A percentile compares a stretch with the other conserved stretches of the same genome.
These are phyloP conservation scores for Aegilops longissima DNA, from an alignment of 176 grass and related monocot species.

Conservation along the genomic window DNA sequence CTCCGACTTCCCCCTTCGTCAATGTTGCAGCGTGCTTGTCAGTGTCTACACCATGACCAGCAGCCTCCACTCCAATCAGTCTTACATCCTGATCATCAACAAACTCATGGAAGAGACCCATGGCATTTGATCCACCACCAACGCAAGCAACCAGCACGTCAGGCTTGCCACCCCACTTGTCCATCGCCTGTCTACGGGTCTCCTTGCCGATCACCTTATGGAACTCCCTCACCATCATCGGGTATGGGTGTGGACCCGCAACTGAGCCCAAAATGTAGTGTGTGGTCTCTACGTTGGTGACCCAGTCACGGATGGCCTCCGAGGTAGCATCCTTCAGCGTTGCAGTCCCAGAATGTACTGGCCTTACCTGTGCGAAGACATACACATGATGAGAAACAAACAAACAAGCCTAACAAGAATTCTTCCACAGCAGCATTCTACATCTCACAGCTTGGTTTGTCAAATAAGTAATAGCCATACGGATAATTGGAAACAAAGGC, in stretches of 20 bases:
- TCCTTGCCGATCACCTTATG: slow-evolving; percentile 91
- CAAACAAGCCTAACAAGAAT: background rate
- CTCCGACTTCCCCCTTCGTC: slow-evolving; percentile 90
- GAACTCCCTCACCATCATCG: slow-evolving; percentile 98
- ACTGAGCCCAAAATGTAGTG: slow-evolving; percentile 96
- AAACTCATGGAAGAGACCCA: slow-evolving; percentile 97
- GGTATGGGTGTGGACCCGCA: slow-evolving; percentile 91
- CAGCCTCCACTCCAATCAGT: slow-evolving; percentile 90
- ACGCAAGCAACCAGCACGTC: slow-evolving; percentile 94
- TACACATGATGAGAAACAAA: background rate
- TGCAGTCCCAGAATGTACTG: slow-evolving; percentile 87
- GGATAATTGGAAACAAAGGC: background rate
- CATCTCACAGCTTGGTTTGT: background rate
- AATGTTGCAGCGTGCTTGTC: slow-evolving; percentile 91
- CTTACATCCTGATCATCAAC: slow-evolving; percentile 84
- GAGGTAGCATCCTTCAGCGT: slow-evolving; percentile 98
- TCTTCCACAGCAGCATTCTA: background rate
- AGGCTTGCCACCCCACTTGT: slow-evolving; percentile 91
- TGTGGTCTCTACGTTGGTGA: slow-evolving; percentile 86
- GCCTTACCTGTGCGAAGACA: slow-evolving; percentile 57
- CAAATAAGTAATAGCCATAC: background rate
- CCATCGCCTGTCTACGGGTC: slow-evolving; percentile 81
- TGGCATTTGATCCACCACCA: slow-evolving; percentile 94
- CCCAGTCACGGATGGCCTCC: slow-evolving; percentile 94
- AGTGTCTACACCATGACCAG: slow-evolving; percentile 83